Conservation (phyloP, 495 filamentous ascomycete genomes). For the Beverwykella pulmonaria region DNA sequence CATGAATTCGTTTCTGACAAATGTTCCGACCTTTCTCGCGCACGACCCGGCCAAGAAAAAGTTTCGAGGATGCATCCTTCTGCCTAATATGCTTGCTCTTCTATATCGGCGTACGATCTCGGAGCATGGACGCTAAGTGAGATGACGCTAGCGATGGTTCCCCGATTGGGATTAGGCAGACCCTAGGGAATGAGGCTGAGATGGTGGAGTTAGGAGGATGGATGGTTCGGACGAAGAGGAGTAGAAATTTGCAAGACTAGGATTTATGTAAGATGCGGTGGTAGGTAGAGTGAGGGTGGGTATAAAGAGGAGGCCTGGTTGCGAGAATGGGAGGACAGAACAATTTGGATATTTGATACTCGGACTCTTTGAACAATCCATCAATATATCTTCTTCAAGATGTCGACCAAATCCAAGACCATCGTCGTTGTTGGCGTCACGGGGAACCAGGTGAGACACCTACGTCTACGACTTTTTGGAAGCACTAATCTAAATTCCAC, state of each 20-base stretch:
- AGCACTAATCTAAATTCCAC: slow-evolving; percentile 13
- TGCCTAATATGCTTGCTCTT: neutral
- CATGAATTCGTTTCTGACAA: neutral
- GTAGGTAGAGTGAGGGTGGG: neutral
- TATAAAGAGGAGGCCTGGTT: neutral
- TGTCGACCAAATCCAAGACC: slow-evolving; percentile 45
- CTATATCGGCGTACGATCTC: neutral
- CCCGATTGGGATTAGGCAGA: neutral
- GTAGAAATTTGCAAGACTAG: neutral
- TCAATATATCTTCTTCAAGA: neutral
- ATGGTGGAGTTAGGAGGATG: neutral
- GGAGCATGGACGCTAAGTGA: neutral
- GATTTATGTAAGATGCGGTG: neutral
- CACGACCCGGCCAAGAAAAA: neutral
- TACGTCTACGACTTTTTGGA: neutral
- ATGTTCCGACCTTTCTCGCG: neutral
- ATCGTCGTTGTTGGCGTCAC: slow-evolving; percentile 56
- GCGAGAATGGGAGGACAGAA: neutral
- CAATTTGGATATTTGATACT: neutral
- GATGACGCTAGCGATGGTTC: neutral
- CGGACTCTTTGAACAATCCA: neutral
- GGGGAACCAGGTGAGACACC: slow-evolving; percentile 46
- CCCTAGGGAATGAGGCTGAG: neutral
- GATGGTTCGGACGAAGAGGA: neutral
- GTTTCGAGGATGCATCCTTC: neutral